Evolutionary conservation across 805 yeast genomes (phyloP), one percentile per base, ranked within the genome.

Genomic region (Isabelozyma rhagii): DNA sequence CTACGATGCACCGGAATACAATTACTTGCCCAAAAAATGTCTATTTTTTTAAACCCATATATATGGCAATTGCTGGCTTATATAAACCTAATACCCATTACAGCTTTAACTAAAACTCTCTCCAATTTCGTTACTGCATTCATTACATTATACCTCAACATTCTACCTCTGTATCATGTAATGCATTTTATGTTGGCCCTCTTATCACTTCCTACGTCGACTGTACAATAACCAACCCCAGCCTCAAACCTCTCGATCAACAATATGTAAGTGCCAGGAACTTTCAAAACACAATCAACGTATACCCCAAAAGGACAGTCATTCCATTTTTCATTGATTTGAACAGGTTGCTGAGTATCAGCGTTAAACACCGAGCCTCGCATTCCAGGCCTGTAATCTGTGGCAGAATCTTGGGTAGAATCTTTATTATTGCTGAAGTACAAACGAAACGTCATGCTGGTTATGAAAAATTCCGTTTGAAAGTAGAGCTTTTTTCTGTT

Each of bases 211-310:
- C 81, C 83, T 34, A 75, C 59, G 13, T 68, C 69, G 1, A 78
- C 67, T 7, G 64, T 51, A 18, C 74, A 56, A 3, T 52, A 54
- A 6, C 80, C 83, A 4, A 53, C 46, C 0, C 84, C 84, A 5
- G 60, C 55, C 51, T 79, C 84, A 50, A 79, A 75, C 39, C 84
- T 56, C 54, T 79, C 84, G n/a, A 77, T 61, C 18, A 79, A 57
- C 8, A 79, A 50, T 4, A 77, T 63, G 48, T 76, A 74, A 5
- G 51, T 53, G 0, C 68, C 74, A 2, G 66, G 62, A 3, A 48
- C 51, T 0, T 58, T 58, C 3, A 68, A 42, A 4, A 41, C 39
- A 43, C 66, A 62, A 41, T 71, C 71, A 14, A 74, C 57, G 53
- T 72, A 78, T 3, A 74, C 58, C 0, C 84, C 84, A 57, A 74